phyloP scores from a whole-genome alignment of 2,329 filamentous ascomycete genomes.

The Beauveria brongniartii region DNA sequence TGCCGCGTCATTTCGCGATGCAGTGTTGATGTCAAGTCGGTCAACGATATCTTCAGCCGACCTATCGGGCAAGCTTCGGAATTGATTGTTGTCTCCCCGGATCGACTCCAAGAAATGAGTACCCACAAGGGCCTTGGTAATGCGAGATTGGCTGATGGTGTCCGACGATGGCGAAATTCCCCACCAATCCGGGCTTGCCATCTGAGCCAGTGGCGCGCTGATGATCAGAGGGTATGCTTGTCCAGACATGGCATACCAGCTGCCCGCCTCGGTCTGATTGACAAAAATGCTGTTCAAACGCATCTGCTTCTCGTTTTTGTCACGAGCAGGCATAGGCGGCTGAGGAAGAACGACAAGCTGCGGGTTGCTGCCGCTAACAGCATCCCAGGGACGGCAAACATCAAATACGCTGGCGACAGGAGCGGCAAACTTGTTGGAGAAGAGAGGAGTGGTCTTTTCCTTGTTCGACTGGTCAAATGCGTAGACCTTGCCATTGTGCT shows the following conservation, averaged over 20 bases:
- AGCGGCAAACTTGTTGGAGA: slow-evolving; percentile 61
- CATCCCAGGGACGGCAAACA: slow-evolving; percentile 65
- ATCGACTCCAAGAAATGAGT: slow-evolving; percentile 54
- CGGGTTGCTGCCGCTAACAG: slow-evolving; percentile 54
- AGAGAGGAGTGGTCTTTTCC: slow-evolving; percentile 46
- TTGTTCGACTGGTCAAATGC: slow-evolving; percentile 62
- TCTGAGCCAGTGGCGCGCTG: slow-evolving; percentile 45
- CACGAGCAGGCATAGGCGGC: slow-evolving; percentile 55
- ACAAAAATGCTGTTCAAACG: slow-evolving; percentile 67
- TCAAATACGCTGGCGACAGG: slow-evolving; percentile 88
- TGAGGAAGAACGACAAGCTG: slow-evolving; percentile 82
- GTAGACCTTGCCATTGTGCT: slow-evolving; percentile 76
- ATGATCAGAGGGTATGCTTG: slow-evolving; percentile 78
- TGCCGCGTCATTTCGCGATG: slow-evolving; percentile 13
- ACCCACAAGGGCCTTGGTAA: slow-evolving; percentile 59
- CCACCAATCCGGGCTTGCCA: slow-evolving; percentile 39
- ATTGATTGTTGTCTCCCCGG: slow-evolving; percentile 23
- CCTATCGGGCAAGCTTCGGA: slow-evolving; percentile 29
- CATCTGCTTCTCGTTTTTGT: slow-evolving; percentile 41
- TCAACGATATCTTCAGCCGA: slow-evolving; percentile 21
- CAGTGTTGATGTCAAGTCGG: slow-evolving; percentile 22
- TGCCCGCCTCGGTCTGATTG: slow-evolving; percentile 76
- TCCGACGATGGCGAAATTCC: slow-evolving; percentile 30
- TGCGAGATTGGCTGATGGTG: slow-evolving; percentile 34
- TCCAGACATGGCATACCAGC: slow-evolving; percentile 92